A percentile compares a stretch with the other conserved stretches of the same genome.
These are phyloP conservation scores for Neurospora sp. DNA, from an alignment of 495 filamentous ascomycete genomes.

Conservation along the genomic window DNA sequence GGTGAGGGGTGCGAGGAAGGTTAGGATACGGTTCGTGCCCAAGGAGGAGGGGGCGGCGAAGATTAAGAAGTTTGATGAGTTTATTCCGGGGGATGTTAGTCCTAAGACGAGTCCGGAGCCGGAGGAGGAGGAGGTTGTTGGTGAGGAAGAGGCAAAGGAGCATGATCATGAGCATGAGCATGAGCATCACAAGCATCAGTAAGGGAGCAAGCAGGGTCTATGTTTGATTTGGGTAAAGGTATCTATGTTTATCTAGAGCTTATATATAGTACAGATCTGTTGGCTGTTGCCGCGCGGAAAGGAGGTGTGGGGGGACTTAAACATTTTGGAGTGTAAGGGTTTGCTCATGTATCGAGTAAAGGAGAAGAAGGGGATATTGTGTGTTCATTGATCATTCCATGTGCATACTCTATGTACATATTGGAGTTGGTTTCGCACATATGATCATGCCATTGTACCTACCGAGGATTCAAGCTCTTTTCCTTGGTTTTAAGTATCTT, in stretches of 20 bases:
- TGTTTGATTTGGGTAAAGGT: background rate
- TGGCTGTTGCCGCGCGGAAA: background rate
- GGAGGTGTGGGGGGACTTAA: background rate
- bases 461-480: background rate
- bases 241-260: background rate
- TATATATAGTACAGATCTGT: background rate
- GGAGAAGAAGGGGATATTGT: background rate
- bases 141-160: slow-evolving; percentile 25
- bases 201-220: background rate
- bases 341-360: background rate
- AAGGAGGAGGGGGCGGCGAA: slow-evolving; percentile 38
- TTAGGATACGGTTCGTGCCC: slow-evolving; percentile 74
- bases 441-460: background rate
- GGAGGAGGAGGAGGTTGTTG: slow-evolving; percentile 34
- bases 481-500: background rate
- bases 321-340: background rate
- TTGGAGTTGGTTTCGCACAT: background rate
- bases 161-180: slow-evolving; percentile 26
- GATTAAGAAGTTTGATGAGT: slow-evolving; percentile 65
- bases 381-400: background rate
- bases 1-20: slow-evolving; percentile 69
- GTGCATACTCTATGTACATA: background rate
- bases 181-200: slow-evolving; percentile 5
- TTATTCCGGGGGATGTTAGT: slow-evolving; percentile 58
- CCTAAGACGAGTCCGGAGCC: slow-evolving; percentile 56